phyloP scores from a whole-genome alignment of 306 rosid genomes.

The Oxytropis ochrocephala region DNA sequence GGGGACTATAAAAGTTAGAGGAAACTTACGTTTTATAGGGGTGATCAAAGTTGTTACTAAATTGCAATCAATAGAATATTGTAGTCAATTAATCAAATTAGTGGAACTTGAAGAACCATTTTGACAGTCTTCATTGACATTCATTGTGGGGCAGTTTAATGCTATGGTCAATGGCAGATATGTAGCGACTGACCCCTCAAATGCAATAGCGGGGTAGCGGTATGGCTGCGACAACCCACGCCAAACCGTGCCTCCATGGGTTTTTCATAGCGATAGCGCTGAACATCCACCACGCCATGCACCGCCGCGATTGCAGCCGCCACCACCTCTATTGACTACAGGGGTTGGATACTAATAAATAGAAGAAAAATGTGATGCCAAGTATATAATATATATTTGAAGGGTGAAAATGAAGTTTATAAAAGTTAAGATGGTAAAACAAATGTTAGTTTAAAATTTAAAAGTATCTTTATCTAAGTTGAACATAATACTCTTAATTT shows the following conservation, averaged over 20 bases:
- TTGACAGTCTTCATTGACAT: neutral
- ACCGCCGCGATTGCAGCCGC: too few relatives aligned
- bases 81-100: neutral
- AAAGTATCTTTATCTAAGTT: neutral
- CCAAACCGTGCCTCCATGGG: too few relatives aligned
- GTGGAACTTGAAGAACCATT: neutral
- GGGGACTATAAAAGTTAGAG: neutral
- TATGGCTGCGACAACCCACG: too few relatives aligned
- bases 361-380: neutral
- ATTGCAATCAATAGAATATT: neutral
- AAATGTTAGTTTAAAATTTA: neutral
- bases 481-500: neutral
- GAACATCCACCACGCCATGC: too few relatives aligned
- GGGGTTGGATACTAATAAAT: neutral
- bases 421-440: neutral
- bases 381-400: neutral
- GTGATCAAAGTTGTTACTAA: neutral
- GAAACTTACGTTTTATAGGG: neutral
- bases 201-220: too few relatives aligned
- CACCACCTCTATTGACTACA: too few relatives aligned
- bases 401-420: neutral
- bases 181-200: too few relatives aligned
- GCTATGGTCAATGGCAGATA: too few relatives aligned
- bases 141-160: neutral
- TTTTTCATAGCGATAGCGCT: too few relatives aligned